Evolutionary conservation across 2,329 filamentous ascomycete species (phyloP).

Genomic region (Elsinoe ampelina): DNA sequence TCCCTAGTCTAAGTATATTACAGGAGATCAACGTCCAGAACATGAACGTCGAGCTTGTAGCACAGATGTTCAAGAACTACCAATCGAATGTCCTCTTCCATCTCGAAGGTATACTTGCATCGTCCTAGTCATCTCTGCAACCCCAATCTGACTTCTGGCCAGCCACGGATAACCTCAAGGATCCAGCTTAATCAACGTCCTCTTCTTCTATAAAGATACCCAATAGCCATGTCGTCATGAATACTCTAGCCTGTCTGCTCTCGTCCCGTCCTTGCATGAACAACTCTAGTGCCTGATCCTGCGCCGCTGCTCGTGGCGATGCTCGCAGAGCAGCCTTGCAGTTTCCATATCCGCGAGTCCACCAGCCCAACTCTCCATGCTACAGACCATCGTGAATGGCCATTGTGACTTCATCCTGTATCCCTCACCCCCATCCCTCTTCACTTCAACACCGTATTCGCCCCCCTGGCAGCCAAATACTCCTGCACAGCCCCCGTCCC

Average conservation of each 20-base stretch:
- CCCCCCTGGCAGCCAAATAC: constrained; percentile 80
- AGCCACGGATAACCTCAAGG: constrained; percentile 79
- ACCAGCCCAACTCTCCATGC: too few species aligned
- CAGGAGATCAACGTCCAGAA: constrained; percentile 98
- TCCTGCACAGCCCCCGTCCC: constrained; percentile 77
- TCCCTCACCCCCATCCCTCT: too few species aligned
- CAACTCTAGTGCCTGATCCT: too few species aligned
- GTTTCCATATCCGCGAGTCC: too few species aligned
- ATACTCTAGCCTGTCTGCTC: neutral
- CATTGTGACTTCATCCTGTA: too few species aligned
- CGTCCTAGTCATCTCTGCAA: neutral
- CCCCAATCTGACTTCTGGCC: constrained; percentile 12
- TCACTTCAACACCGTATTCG: constrained; percentile 89
- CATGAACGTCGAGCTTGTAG: constrained; percentile 96
- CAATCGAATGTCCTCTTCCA: constrained; percentile 97
- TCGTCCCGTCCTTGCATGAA: neutral
- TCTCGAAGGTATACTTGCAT: constrained; percentile 62
- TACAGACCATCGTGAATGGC: too few species aligned
- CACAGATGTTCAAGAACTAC: constrained; percentile 99
- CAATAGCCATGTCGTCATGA: neutral
- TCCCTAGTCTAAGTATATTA: neutral
- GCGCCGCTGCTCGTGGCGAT: too few species aligned
- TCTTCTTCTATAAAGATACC: neutral
- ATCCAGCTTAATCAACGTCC: constrained; percentile 50
- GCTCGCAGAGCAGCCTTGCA: too few species aligned